Evolutionary conservation across 2,329 filamentous ascomycete genomes (phyloP), one percentile per base, ranked within the genome.

Genomic region (Pseudophaeomoniella oleicola): DNA sequence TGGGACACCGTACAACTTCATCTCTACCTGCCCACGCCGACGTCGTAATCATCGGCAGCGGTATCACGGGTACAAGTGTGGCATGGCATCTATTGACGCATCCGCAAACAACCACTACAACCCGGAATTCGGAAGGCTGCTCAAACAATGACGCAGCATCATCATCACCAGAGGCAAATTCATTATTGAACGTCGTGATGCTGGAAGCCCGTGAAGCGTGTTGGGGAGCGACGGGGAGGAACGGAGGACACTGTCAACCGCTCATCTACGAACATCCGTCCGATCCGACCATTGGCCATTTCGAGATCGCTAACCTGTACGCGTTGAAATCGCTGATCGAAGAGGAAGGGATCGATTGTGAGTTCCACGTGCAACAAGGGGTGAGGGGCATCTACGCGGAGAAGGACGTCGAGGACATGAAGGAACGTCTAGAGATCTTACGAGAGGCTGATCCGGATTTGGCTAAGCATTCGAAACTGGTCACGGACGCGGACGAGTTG

Each of bases 141-240:
- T n/a, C n/a, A n/a, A n/a, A n/a, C n/a, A n/a, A n/a, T n/a, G n/a
- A n/a, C n/a, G 22, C 6, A 9, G n/a, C n/a, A 9, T 27, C 22
- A 9, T 9, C 9, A 9, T 27, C 22, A n/a, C 22, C 22, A 6
- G n/a, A 9, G 6, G 9, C 22, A 27, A 64, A 58, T n/a, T n/a
- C n/a, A n/a, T n/a, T n/a, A n/a, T n/a, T n/a, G n/a, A n/a, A n/a
- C n/a, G 69, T 86, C 5, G 64, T 87, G 4, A 69, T 87, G 62
- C 64, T 88, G 4, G 82, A 88, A 57, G 82, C 82, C 11, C 67
- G 82, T 47, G 81, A 87, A 60, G 80, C 77, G 3, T 87, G 81
- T 50, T 86, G 73, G 72, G 82, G 82, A 13, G 82, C 82, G n/a
- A 88, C 81, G 1, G 81, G 82, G 75, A 6, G 22, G 69, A 79